Percentiles rank a stretch among this genome's conserved stretches.
Conservation (phyloP, 305 asterid species). For the Lippia alba region DNA sequence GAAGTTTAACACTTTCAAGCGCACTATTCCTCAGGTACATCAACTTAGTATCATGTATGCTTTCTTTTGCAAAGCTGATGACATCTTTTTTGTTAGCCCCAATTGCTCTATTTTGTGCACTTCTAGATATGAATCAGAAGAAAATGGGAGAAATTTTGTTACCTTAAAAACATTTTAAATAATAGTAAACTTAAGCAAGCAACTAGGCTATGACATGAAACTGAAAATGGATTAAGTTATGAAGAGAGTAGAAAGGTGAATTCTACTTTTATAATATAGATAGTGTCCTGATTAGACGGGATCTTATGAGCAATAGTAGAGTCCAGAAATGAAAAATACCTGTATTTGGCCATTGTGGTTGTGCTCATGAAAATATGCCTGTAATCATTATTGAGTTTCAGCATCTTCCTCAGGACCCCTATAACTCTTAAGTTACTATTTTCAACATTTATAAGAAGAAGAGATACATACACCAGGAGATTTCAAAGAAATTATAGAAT, state of each 20-base stretch:
- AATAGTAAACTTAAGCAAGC: neutral
- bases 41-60: conserved; percentile 20
- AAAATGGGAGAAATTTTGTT: neutral
- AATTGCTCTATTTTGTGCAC: neutral
- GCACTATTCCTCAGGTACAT: conserved; percentile 94
- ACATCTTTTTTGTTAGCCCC: conserved; percentile 5
- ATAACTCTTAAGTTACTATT: conserved; percentile 14
- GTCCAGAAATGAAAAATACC: no score
- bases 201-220: neutral
- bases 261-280: no score
- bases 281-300: no score
- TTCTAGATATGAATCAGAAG: neutral
- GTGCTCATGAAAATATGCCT: conserved; percentile 4
- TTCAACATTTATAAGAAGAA: neutral
- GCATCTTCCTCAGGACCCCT: conserved; percentile 9
- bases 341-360: neutral
- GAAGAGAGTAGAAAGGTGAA: no score
- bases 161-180: neutral
- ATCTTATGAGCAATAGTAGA: no score
- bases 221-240: neutral
- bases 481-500: neutral
- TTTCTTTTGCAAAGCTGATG: conserved; percentile 15
- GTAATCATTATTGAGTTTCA: conserved; percentile 6
- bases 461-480: neutral
- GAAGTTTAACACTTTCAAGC: conserved; percentile 95